Evolutionary conservation across 2,329 filamentous ascomycete species (phyloP).

Genomic region (Aspergillus neotritici): DNA sequence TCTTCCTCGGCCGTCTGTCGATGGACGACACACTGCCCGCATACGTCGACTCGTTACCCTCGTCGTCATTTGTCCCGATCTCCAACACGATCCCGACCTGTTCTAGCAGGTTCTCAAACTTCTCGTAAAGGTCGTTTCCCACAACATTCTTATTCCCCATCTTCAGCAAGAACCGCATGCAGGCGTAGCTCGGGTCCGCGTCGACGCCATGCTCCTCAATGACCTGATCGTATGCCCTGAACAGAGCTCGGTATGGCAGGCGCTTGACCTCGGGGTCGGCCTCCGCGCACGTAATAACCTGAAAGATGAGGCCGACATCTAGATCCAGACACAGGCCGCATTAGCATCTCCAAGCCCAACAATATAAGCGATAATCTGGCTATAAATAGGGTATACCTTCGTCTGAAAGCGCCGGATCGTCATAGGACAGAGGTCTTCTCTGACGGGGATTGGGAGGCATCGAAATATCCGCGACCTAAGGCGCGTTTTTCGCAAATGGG

Average conservation of each 20-base stretch:
- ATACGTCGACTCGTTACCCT: constrained; percentile 25
- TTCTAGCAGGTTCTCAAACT: constrained; percentile 63
- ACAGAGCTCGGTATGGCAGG: constrained; percentile 70
- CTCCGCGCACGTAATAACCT: constrained; percentile 69
- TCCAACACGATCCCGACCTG: constrained; percentile 69
- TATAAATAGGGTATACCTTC: constrained; percentile 43
- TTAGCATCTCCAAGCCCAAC: constrained; percentile 1
- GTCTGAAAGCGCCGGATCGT: constrained; percentile 51
- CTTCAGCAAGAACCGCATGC: constrained; percentile 72
- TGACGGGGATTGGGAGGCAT: constrained; percentile 46
- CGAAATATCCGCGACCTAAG: constrained; percentile 43
- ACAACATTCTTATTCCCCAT: constrained; percentile 59
- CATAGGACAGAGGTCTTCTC: constrained; percentile 37
- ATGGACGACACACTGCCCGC: constrained; percentile 17
- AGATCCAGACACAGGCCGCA: constrained; percentile 2
- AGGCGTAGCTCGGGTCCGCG: constrained; percentile 67
- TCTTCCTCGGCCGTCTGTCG: constrained; percentile 19
- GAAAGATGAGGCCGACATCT: constrained; percentile 76
- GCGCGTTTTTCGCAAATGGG: constrained; percentile 40
- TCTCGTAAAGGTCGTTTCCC: constrained; percentile 57
- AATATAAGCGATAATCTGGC: background rate
- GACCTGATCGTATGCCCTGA: constrained; percentile 71
- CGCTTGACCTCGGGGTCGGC: constrained; percentile 58
- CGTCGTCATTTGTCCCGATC: constrained; percentile 45
- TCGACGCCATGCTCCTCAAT: constrained; percentile 66